Evolutionary conservation across 2,329 filamentous ascomycete genomes (phyloP).

Genomic region (Penicillium sp.): DNA sequence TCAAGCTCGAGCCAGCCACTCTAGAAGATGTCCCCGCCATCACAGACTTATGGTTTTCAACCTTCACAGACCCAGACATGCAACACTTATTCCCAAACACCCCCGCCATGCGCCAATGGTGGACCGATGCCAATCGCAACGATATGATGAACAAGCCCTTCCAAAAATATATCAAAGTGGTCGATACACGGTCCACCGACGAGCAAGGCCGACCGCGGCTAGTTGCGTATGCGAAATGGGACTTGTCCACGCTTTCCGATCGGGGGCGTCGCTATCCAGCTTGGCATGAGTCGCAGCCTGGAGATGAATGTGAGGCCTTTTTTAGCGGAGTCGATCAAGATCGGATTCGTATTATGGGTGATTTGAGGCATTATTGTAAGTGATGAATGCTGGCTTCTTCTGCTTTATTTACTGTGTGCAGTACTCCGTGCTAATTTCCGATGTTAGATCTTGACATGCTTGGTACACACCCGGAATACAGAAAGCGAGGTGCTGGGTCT

Average conservation of each 20-base stretch:
- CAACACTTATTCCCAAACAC: slow-evolving; percentile 37
- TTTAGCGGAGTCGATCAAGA: slow-evolving; percentile 31
- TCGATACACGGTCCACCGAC: slow-evolving; percentile 27
- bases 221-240: slow-evolving; percentile 41
- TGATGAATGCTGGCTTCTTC: not conserved
- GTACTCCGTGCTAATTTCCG: not conserved
- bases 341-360: slow-evolving; percentile 34
- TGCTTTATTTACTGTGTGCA: not conserved
- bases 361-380: slow-evolving; percentile 37
- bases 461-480: slow-evolving; percentile 51
- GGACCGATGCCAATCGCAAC: slow-evolving; percentile 27
- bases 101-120: slow-evolving; percentile 36
- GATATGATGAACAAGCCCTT: slow-evolving; percentile 35
- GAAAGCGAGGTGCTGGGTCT: slow-evolving; percentile 48
- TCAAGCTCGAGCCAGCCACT: slow-evolving; percentile 26
- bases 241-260: slow-evolving; percentile 31
- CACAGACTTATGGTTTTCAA: slow-evolving; percentile 34
- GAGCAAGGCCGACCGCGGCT: slow-evolving; percentile 24
- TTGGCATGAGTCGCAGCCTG: slow-evolving; percentile 34
- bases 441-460: slow-evolving; percentile 46
- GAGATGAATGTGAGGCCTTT: slow-evolving; percentile 25
- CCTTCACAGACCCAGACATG: slow-evolving; percentile 33
- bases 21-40: slow-evolving; percentile 34
- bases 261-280: slow-evolving; percentile 38
- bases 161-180: slow-evolving; percentile 36